Base-by-base conservation (phyloP, 2,329 filamentous ascomycete species). In the Arthroderma sp. region DNA sequence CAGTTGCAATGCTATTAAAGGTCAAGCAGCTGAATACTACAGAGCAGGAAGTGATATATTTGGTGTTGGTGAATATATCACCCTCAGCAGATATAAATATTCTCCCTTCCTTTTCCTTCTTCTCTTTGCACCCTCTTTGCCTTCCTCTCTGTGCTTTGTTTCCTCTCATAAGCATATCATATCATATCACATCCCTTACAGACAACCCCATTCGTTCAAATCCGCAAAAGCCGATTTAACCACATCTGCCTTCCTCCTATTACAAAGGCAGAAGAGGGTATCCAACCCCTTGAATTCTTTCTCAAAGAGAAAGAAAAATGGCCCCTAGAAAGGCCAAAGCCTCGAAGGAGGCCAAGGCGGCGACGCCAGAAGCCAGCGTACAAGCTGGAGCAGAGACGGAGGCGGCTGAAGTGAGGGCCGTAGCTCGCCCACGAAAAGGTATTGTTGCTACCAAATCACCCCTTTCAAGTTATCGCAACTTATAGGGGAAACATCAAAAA, bases 361-460 rank as follows among this genome's bases (percentile, higher is more conserved):
- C 2, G 9, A 25, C 19, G 15, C 19, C 19, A 47, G 21, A 47
- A 9, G 19, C 41, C 41, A 47, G 41, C 21, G 15, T 25, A 47
- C 8, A 47, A 47, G 55, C 35, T 19, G 54, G 52, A 21, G 4
- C 17, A 37, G 41, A 56, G 33, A 15, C 23, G 23, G 41, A 7
- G 28, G 28, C 31, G 31, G 21, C 23, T 15, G 11, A 43, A n/a
- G 19, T 44, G 21, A 23, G 25, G 1, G 31, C 33, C 55, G 13
- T 17, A 15, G 55, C 21, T 44, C 55, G n/a, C 23, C 43, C 41
- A n/a, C 56, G 56, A 57, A 54, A 19, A 56, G 47, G 59, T 60
- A 55, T 44, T 49, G 37, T 13, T 38, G 19, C 2, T 25, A 49
- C n/a, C 17, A 35, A 28, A 28, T 28, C 37, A 25, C 21, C 37